Percentiles rank a stretch among this genome's conserved stretches.
These are phyloP conservation scores for Cyanidiococcus yangmingshanensis DNA, from an alignment of 23 red algal genomes.

Conservation along the genomic window DNA sequence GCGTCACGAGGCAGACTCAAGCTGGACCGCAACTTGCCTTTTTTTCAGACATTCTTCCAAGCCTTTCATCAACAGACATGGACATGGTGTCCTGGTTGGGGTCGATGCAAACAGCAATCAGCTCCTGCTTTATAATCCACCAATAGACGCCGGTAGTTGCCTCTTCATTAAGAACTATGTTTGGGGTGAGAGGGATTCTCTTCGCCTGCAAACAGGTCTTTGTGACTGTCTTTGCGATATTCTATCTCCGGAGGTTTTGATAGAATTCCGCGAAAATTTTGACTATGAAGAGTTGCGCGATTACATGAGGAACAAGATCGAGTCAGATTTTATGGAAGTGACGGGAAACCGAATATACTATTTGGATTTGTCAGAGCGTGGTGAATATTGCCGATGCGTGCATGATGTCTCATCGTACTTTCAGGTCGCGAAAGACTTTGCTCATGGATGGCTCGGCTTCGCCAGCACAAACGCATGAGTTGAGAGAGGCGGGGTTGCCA, in stretches of 20 bases:
- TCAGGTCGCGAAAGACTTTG: constrained; percentile 10
- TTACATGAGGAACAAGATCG: constrained; percentile 62
- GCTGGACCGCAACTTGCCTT: constrained; percentile 45
- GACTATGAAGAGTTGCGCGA: constrained; percentile 63
- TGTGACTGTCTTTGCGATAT: constrained; percentile 59
- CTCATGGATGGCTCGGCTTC: constrained; percentile 23
- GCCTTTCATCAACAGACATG: background rate
- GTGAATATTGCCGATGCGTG: constrained; percentile 25
- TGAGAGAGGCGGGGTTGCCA: too few relatives aligned
- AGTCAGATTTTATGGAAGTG: constrained; percentile 51
- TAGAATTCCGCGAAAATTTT: constrained; percentile 84
- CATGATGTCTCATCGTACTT: constrained; percentile 13
- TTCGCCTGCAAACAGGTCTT: constrained; percentile 31
- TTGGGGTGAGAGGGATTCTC: constrained; percentile 17
- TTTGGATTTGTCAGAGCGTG: constrained; percentile 25
- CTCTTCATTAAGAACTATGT: constrained; percentile 26
- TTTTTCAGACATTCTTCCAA: constrained; percentile 31
- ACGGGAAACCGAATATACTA: constrained; percentile 63
- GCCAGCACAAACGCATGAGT: too few relatives aligned
- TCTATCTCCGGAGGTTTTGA: constrained; percentile 51
- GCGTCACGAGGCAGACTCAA: constrained; percentile 34
- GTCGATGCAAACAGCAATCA: constrained; percentile 33
- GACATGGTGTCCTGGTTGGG: constrained; percentile 28
- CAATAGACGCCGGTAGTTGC: constrained; percentile 1
- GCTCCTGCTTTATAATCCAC: constrained; percentile 41